These are phyloP conservation scores for Myxozyma sirexii DNA, from an alignment of 805 yeast genomes.

Conservation along the genomic window DNA sequence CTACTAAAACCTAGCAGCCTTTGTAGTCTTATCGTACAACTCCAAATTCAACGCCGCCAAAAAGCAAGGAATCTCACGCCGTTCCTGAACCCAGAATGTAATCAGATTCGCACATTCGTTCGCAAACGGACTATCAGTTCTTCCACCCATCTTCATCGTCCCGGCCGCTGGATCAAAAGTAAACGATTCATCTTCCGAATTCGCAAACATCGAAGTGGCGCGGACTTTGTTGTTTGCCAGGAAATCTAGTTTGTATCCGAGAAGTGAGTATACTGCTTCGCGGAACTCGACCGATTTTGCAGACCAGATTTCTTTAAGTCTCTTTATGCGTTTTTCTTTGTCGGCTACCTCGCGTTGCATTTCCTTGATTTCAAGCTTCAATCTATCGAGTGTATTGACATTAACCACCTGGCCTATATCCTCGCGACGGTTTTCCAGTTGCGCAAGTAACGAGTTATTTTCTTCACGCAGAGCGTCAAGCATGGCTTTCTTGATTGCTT, in stretches of 20 bases:
- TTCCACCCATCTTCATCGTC: slow-evolving; percentile 53
- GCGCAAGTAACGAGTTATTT: slow-evolving; percentile 55
- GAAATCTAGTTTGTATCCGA: slow-evolving; percentile 77
- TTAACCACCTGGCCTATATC: slow-evolving; percentile 52
- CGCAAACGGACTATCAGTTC: slow-evolving; percentile 41
- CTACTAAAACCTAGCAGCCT: slow-evolving; percentile 29
- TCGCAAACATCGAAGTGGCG: slow-evolving; percentile 52
- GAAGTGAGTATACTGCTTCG: slow-evolving; percentile 62
- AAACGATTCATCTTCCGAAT: slow-evolving; percentile 50
- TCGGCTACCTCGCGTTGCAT: slow-evolving; percentile 53
- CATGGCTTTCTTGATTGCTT: slow-evolving; percentile 57
- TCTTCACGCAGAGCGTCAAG: slow-evolving; percentile 58
- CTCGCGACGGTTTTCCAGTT: slow-evolving; percentile 28
- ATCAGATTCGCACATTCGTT: slow-evolving; percentile 55
- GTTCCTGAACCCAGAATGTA: slow-evolving; percentile 66
- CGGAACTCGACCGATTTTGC: slow-evolving; percentile 73
- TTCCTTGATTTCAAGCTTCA: slow-evolving; percentile 55
- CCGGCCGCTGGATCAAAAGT: slow-evolving; percentile 60
- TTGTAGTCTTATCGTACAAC: slow-evolving; percentile 53
- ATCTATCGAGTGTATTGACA: slow-evolving; percentile 61
- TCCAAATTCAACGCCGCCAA: slow-evolving; percentile 72
- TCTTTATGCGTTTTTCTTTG: slow-evolving; percentile 53
- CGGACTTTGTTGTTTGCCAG: slow-evolving; percentile 59
- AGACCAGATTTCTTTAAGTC: slow-evolving; percentile 48
- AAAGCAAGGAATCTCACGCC: slow-evolving; percentile 74